phyloP scores from a whole-genome alignment of 106 monocot genomes.

The Cymbidium sinense region DNA sequence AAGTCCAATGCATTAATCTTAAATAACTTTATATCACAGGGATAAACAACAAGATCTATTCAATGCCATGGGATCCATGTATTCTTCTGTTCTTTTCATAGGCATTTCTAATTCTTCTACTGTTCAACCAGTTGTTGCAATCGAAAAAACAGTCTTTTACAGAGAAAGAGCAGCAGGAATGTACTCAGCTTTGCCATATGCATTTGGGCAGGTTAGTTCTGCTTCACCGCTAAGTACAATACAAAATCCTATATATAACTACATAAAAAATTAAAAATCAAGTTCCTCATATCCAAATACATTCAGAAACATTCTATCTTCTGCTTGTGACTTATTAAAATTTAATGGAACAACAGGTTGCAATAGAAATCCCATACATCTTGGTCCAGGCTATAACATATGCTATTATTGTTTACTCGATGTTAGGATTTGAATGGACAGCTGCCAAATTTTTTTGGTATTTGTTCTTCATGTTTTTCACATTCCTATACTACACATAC shows the following conservation, averaged over 20 bases:
- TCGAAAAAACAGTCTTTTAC: conserved; percentile 29
- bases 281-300: background rate
- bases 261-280: background rate
- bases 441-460: conserved; percentile 17
- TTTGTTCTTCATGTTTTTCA: conserved; percentile 16
- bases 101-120: background rate
- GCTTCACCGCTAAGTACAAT: background rate
- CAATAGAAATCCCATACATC: background rate
- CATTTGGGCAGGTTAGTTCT: conserved; percentile 18
- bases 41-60: conserved; percentile 11
- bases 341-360: background rate
- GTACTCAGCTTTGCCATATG: conserved; percentile 27
- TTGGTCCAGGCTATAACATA: background rate
- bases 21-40: conserved; percentile 2
- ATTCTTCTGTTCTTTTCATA: conserved; percentile 6
- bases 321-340: background rate
- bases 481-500: conserved; percentile 16
- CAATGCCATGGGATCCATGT: conserved; percentile 24
- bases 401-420: conserved; percentile 8
- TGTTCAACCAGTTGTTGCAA: conserved; percentile 16
- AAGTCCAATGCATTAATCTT: background rate
- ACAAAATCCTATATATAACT: too few relatives aligned
- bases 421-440: conserved; percentile 24
- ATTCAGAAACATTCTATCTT: background rate
- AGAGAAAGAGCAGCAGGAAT: conserved; percentile 24